Evolutionary conservation across 73 alveolate genomes (phyloP).

Genomic region (Paramecium caudatum): DNA sequence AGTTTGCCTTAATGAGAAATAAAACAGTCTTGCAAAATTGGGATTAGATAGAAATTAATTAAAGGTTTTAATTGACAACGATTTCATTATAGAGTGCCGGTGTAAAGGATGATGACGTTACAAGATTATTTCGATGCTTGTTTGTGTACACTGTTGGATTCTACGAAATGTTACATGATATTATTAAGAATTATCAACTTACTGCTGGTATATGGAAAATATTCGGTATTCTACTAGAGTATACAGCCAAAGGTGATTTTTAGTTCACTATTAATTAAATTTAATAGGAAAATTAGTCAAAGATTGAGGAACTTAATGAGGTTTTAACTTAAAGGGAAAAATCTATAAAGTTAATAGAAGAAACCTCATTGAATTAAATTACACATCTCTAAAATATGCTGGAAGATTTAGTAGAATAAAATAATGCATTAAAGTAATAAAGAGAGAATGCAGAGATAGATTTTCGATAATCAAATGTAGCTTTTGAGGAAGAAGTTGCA

Average conservation of each 20-base stretch:
- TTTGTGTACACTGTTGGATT: slow-evolving; percentile 53
- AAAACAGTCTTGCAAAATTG: background rate
- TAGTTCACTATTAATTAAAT: slow-evolving; percentile 8
- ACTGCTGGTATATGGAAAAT: slow-evolving; percentile 36
- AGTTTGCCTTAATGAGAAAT: slow-evolving; percentile 23
- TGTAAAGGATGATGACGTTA: slow-evolving; percentile 33
- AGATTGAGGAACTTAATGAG: slow-evolving; percentile 27
- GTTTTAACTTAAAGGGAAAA: background rate
- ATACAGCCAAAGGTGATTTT: background rate
- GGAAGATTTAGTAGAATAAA: background rate
- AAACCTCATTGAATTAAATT: background rate
- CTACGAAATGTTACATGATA: slow-evolving; percentile 48
- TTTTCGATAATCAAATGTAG: background rate
- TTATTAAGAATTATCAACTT: slow-evolving; percentile 1
- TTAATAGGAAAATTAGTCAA: background rate
- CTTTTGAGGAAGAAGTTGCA: slow-evolving; percentile 58
- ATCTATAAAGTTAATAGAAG: background rate
- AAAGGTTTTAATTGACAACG: slow-evolving; percentile 22
- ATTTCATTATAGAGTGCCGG: slow-evolving; percentile 58
- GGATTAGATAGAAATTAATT: slow-evolving; percentile 14
- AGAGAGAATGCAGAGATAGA: slow-evolving; percentile 10
- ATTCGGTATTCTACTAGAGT: slow-evolving; percentile 18
- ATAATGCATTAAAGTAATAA: background rate
- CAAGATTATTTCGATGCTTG: slow-evolving; percentile 30
- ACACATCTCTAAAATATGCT: background rate